phyloP scores from a whole-genome alignment of 2,329 filamentous ascomycete species.

The Dendryphion nanum region DNA sequence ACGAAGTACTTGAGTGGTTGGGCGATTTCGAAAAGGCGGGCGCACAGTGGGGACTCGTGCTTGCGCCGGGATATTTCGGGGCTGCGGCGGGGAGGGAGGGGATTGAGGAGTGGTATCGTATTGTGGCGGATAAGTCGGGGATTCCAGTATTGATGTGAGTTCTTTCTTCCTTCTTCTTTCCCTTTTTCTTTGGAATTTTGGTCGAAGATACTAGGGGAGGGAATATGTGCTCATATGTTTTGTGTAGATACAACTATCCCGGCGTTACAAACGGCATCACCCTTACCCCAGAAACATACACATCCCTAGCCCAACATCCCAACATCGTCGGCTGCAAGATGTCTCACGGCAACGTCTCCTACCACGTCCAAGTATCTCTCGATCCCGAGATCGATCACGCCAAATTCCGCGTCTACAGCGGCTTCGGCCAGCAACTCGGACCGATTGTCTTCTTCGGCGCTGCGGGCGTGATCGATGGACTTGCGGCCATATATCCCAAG shows the following conservation, averaged over 20 bases:
- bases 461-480: constrained; percentile 65
- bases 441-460: constrained; percentile 62
- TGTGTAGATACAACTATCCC: constrained; percentile 61
- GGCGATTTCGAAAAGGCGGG: constrained; percentile 57
- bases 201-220: too few relatives aligned
- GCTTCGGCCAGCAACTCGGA: constrained; percentile 64
- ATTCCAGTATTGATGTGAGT: constrained; percentile 62
- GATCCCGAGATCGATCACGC: constrained; percentile 59
- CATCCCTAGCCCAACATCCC: constrained; percentile 58
- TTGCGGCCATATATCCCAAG: constrained; percentile 65
- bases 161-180: too few relatives aligned
- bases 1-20: constrained; percentile 60
- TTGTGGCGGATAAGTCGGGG: constrained; percentile 59
- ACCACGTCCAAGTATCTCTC: constrained; percentile 60
- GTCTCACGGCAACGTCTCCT: constrained; percentile 66
- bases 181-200: too few relatives aligned
- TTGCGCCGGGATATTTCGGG: constrained; percentile 66
- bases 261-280: constrained; percentile 66
- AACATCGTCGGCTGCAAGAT: constrained; percentile 71
- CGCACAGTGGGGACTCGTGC: constrained; percentile 61
- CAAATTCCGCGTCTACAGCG: constrained; percentile 62
- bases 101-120: constrained; percentile 59
- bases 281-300: constrained; percentile 59
- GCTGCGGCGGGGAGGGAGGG: constrained; percentile 57
- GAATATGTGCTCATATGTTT: too few relatives aligned